phyloP scores from a whole-genome alignment of 805 yeast species.

The Saturnispora sekii region DNA sequence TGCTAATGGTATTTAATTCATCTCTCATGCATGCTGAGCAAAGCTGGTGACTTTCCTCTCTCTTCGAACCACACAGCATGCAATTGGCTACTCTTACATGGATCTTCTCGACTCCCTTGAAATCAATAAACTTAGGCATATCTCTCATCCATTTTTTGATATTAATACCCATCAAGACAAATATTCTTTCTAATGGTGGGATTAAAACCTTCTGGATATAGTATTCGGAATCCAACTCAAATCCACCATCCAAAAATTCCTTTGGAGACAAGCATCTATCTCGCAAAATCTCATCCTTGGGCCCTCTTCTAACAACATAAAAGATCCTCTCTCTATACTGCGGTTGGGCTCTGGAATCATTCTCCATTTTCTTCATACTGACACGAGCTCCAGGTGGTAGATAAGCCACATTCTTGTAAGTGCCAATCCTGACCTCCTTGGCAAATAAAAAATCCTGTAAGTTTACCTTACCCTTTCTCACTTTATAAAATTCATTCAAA shows the following conservation, averaged over 20 bases:
- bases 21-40: constrained; percentile 29
- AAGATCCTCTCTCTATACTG: constrained; percentile 87
- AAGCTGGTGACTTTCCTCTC: constrained; percentile 12
- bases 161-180: constrained; percentile 76
- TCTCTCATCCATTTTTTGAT: constrained; percentile 66
- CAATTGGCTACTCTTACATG: constrained; percentile 23
- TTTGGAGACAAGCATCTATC: constrained; percentile 78
- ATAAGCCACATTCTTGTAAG: constrained; percentile 59
- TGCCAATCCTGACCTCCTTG: constrained; percentile 77
- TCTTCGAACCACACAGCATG: constrained; percentile 21
- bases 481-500: constrained; percentile 53
- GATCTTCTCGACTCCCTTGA: constrained; percentile 11
- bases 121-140: constrained; percentile 37
- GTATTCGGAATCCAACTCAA: constrained; percentile 66
- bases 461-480: constrained; percentile 52
- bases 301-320: constrained; percentile 60
- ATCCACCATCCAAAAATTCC: constrained; percentile 41
- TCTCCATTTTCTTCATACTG: constrained; percentile 49
- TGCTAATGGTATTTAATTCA: constrained; percentile 29
- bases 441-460: constrained; percentile 86
- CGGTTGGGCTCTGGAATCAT: constrained; percentile 69
- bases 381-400: constrained; percentile 91
- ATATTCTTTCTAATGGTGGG: constrained; percentile 83
- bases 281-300: constrained; percentile 47
- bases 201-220: constrained; percentile 75